Evolutionary conservation across 169 alveolate species (phyloP), one percentile per base, ranked within the genome.

Genomic region (Babesia gibsoni): DNA sequence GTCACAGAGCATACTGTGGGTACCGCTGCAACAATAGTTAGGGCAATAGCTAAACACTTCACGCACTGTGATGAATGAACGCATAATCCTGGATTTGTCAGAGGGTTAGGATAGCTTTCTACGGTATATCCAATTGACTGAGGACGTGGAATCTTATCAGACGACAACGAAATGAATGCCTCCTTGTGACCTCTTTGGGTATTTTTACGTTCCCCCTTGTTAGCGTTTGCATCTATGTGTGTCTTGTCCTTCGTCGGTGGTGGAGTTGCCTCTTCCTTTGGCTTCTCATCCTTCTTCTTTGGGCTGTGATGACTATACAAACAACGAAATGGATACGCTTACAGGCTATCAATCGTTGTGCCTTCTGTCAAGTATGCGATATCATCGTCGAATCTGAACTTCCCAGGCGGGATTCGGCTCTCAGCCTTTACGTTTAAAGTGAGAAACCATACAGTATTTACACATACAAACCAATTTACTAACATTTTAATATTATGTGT

Each of bases 371-470:
- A 42, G 22, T 68, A 46, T 20, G 52, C 63, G 30, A 74, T 46
- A 18, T 74, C 79, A 1, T 74, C 84, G 70, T 58, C 30, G 79
- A 74, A 74, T 64, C 79, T 63, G 70, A 74, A 74, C 68, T 74
- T 74, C 22, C 68, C 70, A n/a, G 79, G 56, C 25, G 68, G 79
- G 50, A 74, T 64, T 41, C 70, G 74, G 33, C 50, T 39, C 18
- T 49, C 18, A 49, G 41, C 80, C 14, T 46, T 22, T 27, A 68
- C 59, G 9, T 52, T 23, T 22, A 37, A 29, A 20, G 54, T 23
- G 23, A 48, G 33, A 9, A 9, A 45, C 59, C 59, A 45, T 27
- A 23, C 4, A 10, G n/a, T 10, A 16, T 22, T 29, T 36, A 43
- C 0, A 35, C 30, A n/a, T 7, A 18, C n/a, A 6, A 61, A 8